These are phyloP conservation scores for Ceratobasidium sp. DNA, from an alignment of 1,284 basidiomycete species.

Conservation along the genomic window DNA sequence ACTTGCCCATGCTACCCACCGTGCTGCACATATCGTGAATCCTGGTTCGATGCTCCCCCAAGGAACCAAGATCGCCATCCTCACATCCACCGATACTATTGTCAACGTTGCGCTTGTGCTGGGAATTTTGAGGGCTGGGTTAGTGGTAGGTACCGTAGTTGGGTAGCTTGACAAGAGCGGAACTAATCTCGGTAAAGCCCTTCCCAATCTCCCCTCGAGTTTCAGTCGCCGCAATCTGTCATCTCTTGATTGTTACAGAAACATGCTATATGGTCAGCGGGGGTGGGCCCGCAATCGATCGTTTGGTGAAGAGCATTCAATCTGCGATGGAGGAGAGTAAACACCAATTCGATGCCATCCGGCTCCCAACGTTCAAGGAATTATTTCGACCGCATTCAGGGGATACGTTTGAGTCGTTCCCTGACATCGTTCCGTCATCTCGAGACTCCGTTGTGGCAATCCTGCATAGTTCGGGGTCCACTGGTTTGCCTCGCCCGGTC, in stretches of 20 bases:
- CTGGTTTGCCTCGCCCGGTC: constrained; percentile 24
- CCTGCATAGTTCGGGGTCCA: constrained; percentile 33
- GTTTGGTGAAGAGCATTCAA: background rate
- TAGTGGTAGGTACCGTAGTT: constrained; percentile 26
- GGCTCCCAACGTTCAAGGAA: constrained; percentile 21
- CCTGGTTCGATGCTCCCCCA: constrained; percentile 17
- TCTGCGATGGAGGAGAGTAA: background rate
- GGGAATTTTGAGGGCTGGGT: constrained; percentile 39
- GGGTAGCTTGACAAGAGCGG: background rate
- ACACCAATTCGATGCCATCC: constrained; percentile 1
- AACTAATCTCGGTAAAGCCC: constrained; percentile 11
- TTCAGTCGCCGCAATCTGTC: constrained; percentile 36
- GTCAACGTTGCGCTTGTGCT: constrained; percentile 35
- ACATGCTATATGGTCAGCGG: constrained; percentile 28
- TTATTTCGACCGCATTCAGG: constrained; percentile 11
- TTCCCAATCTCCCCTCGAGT: constrained; percentile 40
- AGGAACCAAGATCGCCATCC: constrained; percentile 36
- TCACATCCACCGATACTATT: constrained; percentile 38
- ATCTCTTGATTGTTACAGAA: constrained; percentile 24
- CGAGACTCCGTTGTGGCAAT: constrained; percentile 3
- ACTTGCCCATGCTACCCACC: constrained; percentile 28
- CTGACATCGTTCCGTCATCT: background rate
- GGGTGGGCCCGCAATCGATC: constrained; percentile 25
- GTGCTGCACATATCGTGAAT: constrained; percentile 25
- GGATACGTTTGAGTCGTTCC: constrained; percentile 8